Base-by-base conservation (phyloP, 768 basidiomycete genomes). In the Cubamyces sp. region DNA sequence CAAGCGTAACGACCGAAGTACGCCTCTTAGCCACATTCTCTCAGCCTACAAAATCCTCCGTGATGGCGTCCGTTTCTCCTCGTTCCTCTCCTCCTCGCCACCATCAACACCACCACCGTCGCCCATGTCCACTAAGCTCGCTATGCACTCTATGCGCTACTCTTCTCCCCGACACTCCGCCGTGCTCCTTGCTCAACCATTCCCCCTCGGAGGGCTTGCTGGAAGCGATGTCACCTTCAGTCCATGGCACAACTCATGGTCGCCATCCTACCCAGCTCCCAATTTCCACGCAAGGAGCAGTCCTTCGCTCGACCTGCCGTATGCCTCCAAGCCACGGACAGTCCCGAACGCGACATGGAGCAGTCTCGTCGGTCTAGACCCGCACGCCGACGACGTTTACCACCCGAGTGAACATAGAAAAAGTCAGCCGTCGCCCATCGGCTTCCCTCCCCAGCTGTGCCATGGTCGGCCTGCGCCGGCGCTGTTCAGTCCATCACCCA, bases 1-100 rank as follows among this genome's bases (percentile, higher is more conserved):
- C 26, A 59, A 59, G 57, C 57, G 49, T 52, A 43, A 48, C 47
- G 46, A 26, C 19, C 49, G 19, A 49, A 23, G 48, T 30, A 23
- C 26, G 21, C 49, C 25, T 59, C 57, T 50, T 34, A 49, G 57
- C 57, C 48, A 50, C 57, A 42, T 50, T 50, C 49, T 16, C 26
- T 23, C 6, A 34, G 28, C 41, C 40, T 59, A 59, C 41, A 59
- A 41, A 59, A 43, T 18, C 46, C 18, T 18, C 21, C 14, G 21
- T 21, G 49, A 21, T 42, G 28, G n/a, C 14, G 26, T 34, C 15
- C 30, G 1, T 34, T 34, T 34, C 43, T 47, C 47, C 34, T 18
- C 43, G 30, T 6, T 39, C 28, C 48, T 50, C 47, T 40, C 16
- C 14, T 15, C 25, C 39, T 49, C 47, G 15, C 46, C 9, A 12